Evolutionary conservation across 768 basidiomycete species (phyloP).

Genomic region (Russula brevipes): DNA sequence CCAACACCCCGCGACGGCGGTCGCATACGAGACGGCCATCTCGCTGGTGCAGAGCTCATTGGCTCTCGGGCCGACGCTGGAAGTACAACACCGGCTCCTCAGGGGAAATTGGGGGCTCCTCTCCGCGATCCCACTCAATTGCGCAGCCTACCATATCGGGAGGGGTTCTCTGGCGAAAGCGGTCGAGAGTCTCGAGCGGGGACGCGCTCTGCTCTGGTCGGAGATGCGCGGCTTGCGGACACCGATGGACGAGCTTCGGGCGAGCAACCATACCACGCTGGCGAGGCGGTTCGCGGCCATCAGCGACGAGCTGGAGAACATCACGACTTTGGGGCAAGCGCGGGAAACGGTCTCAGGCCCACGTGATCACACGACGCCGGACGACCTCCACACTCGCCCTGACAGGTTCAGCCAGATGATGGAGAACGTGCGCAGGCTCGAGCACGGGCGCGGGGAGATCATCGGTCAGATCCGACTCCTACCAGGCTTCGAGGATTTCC

Average conservation of each 20-base stretch:
- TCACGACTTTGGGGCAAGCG: neutral
- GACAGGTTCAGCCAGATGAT: conserved; percentile 1
- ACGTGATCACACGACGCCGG: neutral
- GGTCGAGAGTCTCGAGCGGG: conserved; percentile 16
- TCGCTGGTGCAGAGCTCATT: conserved; percentile 3
- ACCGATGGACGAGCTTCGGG: conserved; percentile 15
- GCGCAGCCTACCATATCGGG: conserved; percentile 10
- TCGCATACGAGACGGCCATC: conserved; percentile 2
- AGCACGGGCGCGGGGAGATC: neutral
- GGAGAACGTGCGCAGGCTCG: neutral
- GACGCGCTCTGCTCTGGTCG: conserved; percentile 20
- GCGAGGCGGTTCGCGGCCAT: conserved; percentile 7
- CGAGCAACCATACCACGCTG: neutral
- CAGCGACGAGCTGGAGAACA: neutral
- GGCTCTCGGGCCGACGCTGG: neutral
- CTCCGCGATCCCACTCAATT: neutral
- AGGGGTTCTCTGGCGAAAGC: neutral
- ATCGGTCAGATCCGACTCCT: neutral
- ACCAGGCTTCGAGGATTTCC: conserved; percentile 6
- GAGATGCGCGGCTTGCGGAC: conserved; percentile 20
- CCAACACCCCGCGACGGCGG: neutral
- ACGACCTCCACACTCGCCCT: neutral
- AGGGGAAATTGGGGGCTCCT: neutral
- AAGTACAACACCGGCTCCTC: conserved; percentile 5
- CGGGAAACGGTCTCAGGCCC: neutral